phyloP scores from a whole-genome alignment of 179 eudicot species.

The Sideroxylon spinosum region DNA sequence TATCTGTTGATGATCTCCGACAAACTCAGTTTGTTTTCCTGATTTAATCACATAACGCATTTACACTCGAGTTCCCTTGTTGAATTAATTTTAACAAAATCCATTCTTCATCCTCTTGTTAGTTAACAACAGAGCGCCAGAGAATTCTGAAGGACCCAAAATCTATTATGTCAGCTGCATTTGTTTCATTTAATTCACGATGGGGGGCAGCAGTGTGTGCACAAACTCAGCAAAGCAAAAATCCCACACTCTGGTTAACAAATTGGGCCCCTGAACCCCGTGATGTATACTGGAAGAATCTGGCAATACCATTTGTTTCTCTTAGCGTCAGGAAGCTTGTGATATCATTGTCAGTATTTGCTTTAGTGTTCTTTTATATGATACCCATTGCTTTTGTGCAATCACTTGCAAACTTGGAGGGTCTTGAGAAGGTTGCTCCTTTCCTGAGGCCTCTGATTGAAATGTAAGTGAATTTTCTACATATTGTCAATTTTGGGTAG shows the following conservation, averaged over 20 bases:
- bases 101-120: conserved; percentile 1
- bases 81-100: neutral
- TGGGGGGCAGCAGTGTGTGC: conserved; percentile 96
- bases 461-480: conserved; percentile 41
- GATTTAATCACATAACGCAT: neutral
- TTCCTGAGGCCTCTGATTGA: conserved; percentile 72
- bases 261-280: conserved; percentile 94
- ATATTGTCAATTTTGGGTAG: neutral
- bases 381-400: conserved; percentile 97
- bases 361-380: conserved; percentile 88
- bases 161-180: conserved; percentile 58
- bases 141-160: conserved; percentile 63
- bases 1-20: too few species aligned
- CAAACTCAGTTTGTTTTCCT: neutral
- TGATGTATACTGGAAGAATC: conserved; percentile 78
- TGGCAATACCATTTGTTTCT: conserved; percentile 76
- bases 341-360: conserved; percentile 61
- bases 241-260: conserved; percentile 76
- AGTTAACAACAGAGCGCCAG: conserved; percentile 80
- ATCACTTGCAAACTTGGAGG: conserved; percentile 91
- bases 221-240: conserved; percentile 77
- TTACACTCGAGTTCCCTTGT: conserved; percentile 5
- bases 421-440: conserved; percentile 78
- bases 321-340: conserved; percentile 68
- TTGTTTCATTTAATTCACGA: conserved; percentile 81